Base-by-base conservation (phyloP, 2,329 filamentous ascomycete species). In the Coleophoma eucalyptorum region DNA sequence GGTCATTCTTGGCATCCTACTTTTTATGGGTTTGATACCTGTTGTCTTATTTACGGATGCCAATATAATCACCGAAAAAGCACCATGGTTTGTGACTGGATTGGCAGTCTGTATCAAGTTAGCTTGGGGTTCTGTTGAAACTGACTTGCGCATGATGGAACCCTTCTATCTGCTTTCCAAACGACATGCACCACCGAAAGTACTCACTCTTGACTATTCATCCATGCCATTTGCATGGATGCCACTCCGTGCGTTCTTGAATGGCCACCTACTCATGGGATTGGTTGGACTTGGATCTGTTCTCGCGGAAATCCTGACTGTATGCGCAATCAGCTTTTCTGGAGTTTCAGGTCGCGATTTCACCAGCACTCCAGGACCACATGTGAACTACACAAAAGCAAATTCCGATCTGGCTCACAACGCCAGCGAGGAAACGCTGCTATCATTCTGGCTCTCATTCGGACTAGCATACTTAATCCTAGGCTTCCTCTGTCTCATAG, bases 151-250 rank as follows among this genome's bases (percentile, higher is more conserved):
- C 40, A 84, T 89, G 76, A 81, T 89, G 66, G 85, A 90, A 65
- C 87, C 87, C 2, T 90, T 87, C 62, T 88, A 85, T 63, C 80
- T 88, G 52, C 77, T 90, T 2, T 85, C 81, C 13, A 74, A 74
- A 48, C 78, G 87, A 3, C 80, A 86, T 56, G 86, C 86, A 3
- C 79, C 83, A 1, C 73, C 85, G 6, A 80, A 76, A 56, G 85
- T 81, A 2, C 75, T 90, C 6, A 84, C 82, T 0, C 77, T 90
- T 10, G 87, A 90, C 66, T 90, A 90, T 65, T 87, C 84, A 0
- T 84, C 84, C 26, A 79, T 87, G 59, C 84, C 87, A 5, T 88
- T 87, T 48, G 81, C 81, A 3, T 83, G 78, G 65, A 76, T 88
- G 19, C 80, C 84, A 0, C 58, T 86, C 43, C 75, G 77, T 52